phyloP scores from a whole-genome alignment of 306 rosid species.

The Dryas octopetala region DNA sequence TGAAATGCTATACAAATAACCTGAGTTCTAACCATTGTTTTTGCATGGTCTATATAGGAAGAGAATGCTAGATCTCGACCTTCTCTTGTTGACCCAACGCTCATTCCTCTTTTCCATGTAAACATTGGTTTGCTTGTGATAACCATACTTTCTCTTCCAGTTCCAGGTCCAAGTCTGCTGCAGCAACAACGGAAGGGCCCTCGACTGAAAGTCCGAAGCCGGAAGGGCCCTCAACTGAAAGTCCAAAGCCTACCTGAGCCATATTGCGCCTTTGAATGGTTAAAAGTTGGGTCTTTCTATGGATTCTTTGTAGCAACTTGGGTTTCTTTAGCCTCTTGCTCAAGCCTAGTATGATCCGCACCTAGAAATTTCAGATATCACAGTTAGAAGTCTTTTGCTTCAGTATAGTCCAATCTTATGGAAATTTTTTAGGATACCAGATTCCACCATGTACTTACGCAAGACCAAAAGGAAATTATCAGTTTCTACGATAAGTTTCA shows the following conservation, averaged over 20 bases:
- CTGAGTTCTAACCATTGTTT: neutral
- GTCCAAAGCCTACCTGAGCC: neutral
- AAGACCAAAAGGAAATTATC: neutral
- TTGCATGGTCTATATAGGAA: neutral
- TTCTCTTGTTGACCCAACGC: neutral
- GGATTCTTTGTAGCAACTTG: neutral
- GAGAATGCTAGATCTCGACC: neutral
- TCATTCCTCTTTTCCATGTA: neutral
- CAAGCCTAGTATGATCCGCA: neutral
- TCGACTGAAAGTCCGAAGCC: neutral
- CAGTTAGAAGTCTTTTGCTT: neutral
- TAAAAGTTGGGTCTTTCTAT: neutral
- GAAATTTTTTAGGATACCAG: neutral
- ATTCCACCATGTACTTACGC: neutral
- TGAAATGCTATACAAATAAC: neutral
- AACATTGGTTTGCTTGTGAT: neutral
- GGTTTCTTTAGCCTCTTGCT: neutral
- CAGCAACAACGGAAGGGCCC: neutral
- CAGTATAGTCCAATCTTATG: neutral
- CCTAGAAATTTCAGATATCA: neutral
- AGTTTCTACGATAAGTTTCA: neutral
- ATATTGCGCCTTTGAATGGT: neutral
- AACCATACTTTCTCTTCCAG: conserved; percentile 6
- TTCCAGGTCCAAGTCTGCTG: conserved; percentile 7
- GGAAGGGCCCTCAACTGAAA: neutral